phyloP scores from a whole-genome alignment of 345 rosid species.

The Eucalyptus melliodora region DNA sequence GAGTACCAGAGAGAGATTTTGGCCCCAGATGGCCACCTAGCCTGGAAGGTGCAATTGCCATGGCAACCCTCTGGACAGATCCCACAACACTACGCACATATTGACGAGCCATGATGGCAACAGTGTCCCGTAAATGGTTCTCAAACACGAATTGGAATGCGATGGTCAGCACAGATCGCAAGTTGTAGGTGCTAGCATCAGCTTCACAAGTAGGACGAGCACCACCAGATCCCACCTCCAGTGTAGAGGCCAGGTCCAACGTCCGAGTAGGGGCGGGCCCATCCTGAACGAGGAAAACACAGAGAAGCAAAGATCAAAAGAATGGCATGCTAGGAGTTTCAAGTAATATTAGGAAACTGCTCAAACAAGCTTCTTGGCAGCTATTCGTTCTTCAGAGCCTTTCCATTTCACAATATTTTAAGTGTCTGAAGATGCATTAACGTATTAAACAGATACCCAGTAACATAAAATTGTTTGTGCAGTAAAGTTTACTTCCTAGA shows the following conservation, averaged over 20 bases:
- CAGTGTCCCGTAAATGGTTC: constrained; percentile 70
- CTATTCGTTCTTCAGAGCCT: background rate
- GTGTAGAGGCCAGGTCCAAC: constrained; percentile 80
- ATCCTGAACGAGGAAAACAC: constrained; percentile 22
- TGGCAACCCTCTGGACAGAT: constrained; percentile 95
- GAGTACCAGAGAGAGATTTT: constrained; percentile 67
- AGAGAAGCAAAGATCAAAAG: background rate
- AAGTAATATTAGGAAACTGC: background rate
- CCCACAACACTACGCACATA: constrained; percentile 81
- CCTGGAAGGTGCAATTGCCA: constrained; percentile 80
- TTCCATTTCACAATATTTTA: background rate
- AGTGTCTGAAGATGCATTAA: background rate
- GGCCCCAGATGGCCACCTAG: constrained; percentile 28
- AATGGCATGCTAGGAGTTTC: background rate
- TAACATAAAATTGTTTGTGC: background rate
- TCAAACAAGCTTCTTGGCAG: background rate
- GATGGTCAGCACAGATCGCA: constrained; percentile 81
- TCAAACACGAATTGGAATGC: constrained; percentile 91
- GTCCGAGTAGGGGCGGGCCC: constrained; percentile 58
- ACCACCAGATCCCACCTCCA: constrained; percentile 58
- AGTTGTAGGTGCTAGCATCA: constrained; percentile 39
- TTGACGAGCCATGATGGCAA: constrained; percentile 95
- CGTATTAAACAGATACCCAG: background rate
- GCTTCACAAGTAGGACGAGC: constrained; percentile 44
- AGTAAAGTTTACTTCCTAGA: background rate